Conservation (phyloP, 169 alveolate species). For the Eimeria maxima region DNA sequence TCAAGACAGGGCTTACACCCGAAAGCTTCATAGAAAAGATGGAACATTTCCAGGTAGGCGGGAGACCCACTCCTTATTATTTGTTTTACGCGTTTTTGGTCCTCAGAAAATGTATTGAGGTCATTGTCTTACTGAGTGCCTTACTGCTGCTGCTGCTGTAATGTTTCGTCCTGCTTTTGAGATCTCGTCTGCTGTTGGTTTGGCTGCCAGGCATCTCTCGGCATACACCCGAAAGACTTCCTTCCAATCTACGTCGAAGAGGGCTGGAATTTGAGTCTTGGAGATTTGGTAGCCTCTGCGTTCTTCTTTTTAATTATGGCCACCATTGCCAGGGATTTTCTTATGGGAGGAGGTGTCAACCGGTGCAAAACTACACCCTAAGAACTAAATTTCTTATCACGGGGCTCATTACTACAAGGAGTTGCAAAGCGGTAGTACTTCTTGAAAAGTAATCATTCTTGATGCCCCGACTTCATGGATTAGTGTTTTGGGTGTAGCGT, state of each 20-base stretch:
- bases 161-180: background rate
- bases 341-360: conserved; percentile 69
- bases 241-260: conserved; percentile 79
- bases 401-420: background rate
- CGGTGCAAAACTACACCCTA: conserved; percentile 4
- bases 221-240: conserved; percentile 81
- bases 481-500: background rate
- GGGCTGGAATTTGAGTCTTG: conserved; percentile 58
- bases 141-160: background rate
- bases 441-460: background rate
- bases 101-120: background rate
- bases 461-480: background rate
- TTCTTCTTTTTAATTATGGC: conserved; percentile 74
- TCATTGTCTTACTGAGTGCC: background rate
- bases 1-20: conserved; percentile 80
- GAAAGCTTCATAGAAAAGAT: conserved; percentile 80
- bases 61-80: background rate
- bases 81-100: background rate
- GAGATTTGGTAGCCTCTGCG: conserved; percentile 73
- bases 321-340: conserved; percentile 77
- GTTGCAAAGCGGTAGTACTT: background rate
- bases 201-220: conserved; percentile 66
- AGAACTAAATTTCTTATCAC: background rate
- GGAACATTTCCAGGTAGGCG: conserved; percentile 74
- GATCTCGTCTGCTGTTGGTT: background rate